Base-by-base conservation (phyloP, 1,284 basidiomycete genomes). In the Fomitiporia mediterranea region DNA sequence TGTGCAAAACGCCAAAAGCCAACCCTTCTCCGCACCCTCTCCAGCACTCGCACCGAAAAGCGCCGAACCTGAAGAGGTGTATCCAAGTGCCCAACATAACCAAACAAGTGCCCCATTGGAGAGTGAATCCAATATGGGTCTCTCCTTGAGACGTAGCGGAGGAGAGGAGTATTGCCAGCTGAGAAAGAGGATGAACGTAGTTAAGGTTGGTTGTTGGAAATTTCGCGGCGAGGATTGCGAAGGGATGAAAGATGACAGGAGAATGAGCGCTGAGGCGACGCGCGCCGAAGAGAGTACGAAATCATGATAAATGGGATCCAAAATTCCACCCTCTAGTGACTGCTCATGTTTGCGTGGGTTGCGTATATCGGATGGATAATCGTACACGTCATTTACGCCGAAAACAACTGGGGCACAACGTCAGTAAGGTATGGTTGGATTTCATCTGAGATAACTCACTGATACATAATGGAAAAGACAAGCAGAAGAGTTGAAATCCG, bases 331-430 rank as follows among this genome's bases (percentile, higher is more conserved):
- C 51, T 66, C 65, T n/a, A 65, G 58, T 9, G 60, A 58, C n/a
- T 55, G 53, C 25, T 42, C 56, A 3, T 58, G 49, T 52, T 66
- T 66, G 23, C 65, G 59, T n/a, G 62, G 60, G 49, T 66, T 65
- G 1, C 53, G 61, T 11, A 62, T 27, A 52, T 66, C 65, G 17
- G 60, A 63, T 8, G 57, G 54, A 46, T 65, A 65, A 39, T 66
- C 65, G 42, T 64, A 62, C 11, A 66, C 59, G 47, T 66, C 65
- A 39, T 66, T 66, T 32, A 66, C 53, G 19, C 65, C 65, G 46
- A 65, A 66, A 3, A 66, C 62, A 57, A 66, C 65, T 66, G 38
- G n/a, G n/a, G n/a, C n/a, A n/a, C n/a, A n/a, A n/a, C n/a, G n/a
- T n/a, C n/a, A n/a, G n/a, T n/a, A n/a, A n/a, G n/a, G n/a, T n/a